A percentile compares a stretch with the other conserved stretches of the same genome.
These are phyloP conservation scores for Rhododendron williamsianum DNA, from an alignment of 148 eudicot genomes.

Conservation along the genomic window DNA sequence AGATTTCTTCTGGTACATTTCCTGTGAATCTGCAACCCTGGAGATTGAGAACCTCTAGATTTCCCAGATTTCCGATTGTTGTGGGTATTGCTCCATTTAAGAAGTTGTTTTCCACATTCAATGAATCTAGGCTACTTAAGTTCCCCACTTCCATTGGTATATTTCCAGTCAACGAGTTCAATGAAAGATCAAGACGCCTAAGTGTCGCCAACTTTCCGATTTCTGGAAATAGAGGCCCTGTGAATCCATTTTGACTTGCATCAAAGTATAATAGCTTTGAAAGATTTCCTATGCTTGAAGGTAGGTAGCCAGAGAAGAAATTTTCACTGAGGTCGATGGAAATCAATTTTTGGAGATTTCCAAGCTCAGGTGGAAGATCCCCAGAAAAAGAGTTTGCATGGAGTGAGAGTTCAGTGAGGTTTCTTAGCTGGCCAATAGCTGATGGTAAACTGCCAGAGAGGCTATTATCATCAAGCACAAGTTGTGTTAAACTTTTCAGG, in stretches of 20 bases:
- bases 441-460: conserved; percentile 71
- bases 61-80: conserved; percentile 47
- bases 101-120: conserved; percentile 33
- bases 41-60: conserved; percentile 44
- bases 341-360: conserved; percentile 44
- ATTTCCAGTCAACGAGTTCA: conserved; percentile 51
- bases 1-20: conserved; percentile 52
- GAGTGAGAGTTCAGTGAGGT: conserved; percentile 64
- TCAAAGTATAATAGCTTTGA: conserved; percentile 49
- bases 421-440: conserved; percentile 51
- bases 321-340: conserved; percentile 75
- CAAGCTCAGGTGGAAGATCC: conserved; percentile 66
- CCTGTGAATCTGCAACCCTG: conserved; percentile 60
- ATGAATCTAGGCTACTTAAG: conserved; percentile 31
- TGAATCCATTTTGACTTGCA: conserved; percentile 49
- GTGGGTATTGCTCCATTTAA: conserved; percentile 52
- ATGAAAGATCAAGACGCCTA: conserved; percentile 56
- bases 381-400: conserved; percentile 58
- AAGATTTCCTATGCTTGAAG: conserved; percentile 54
- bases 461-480: conserved; percentile 67
- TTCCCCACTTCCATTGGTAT: conserved; percentile 52
- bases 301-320: conserved; percentile 62
- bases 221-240: conserved; percentile 50
- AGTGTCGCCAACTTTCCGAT: conserved; percentile 52
- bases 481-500: conserved; percentile 38